Base-by-base conservation (phyloP, 768 basidiomycete genomes). In the Austroboletus festivus region DNA sequence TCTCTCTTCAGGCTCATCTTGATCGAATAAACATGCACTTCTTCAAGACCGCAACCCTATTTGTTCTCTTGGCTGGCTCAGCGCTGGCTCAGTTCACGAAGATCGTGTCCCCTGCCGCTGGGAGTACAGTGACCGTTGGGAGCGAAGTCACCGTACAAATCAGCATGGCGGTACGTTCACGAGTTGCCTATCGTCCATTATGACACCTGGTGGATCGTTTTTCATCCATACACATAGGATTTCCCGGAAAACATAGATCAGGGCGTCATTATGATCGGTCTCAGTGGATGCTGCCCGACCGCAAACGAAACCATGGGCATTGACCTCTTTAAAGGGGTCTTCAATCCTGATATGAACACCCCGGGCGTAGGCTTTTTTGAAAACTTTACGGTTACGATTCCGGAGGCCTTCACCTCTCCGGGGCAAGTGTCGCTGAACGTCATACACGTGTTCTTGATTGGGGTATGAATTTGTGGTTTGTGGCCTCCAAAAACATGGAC, bases 361-460 rank as follows among this genome's bases (percentile, higher is more conserved):
- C 31, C 31, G 9, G 31, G 31, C 13, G 7, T 13, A 7, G 31
- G 31, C 9, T 33, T 7, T 13, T 33, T 56, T 24, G 61, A 64
- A 42, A 68, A 72, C 52, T 71, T 67, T 40, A 63, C 68, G 1
- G 58, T 71, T 10, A 51, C 47, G 3, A 38, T 69, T 9, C 64
- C 77, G 2, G 3, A 55, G 22, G 16, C 3, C 3, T 54, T 67
- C 12, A 28, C 28, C 18, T 7, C 53, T 1, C 39, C 60, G 37
- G 71, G 70, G 2, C 7, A 18, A 0, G 70, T 68, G 11, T 68
- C 69, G 43, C 51, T 77, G 38, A 66, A 64, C 15, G 68, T 70
- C 7, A 63, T 66, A 38, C 69, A 73, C 54, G 51, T 71, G 1
- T 57, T 67, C 24, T 54, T 77, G 50, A 61, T 73, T 19, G 75